These are phyloP conservation scores for Entophlyctis luteolus DNA, from an alignment of 192 early-diverging fungal genomes.

Conservation along the genomic window DNA sequence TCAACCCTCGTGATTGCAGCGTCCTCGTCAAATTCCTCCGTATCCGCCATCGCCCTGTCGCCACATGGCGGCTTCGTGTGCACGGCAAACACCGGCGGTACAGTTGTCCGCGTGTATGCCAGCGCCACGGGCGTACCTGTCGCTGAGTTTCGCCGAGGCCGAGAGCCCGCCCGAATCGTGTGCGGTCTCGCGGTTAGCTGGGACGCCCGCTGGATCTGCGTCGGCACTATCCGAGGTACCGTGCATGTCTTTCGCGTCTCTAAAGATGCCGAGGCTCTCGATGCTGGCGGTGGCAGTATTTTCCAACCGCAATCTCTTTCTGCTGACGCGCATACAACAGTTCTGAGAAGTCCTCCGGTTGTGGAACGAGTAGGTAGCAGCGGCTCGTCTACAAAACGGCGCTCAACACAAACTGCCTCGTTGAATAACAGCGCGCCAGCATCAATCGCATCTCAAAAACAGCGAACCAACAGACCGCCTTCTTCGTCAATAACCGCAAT, in stretches of 20 bases:
- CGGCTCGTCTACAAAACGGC: too few species aligned
- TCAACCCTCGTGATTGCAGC: constrained; percentile 17
- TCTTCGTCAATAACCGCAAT: neutral
- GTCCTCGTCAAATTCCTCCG: too few species aligned
- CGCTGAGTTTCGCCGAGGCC: constrained; percentile 82
- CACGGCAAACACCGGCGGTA: constrained; percentile 84
- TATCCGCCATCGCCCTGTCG: constrained; percentile 73
- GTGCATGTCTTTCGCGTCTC: constrained; percentile 90
- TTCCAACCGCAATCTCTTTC: too few species aligned
- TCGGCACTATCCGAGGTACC: constrained; percentile 88
- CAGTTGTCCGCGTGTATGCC: constrained; percentile 86
- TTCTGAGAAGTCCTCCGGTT: too few species aligned
- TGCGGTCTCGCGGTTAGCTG: constrained; percentile 84
- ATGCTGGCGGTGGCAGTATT: too few species aligned
- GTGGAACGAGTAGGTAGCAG: too few species aligned
- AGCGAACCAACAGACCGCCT: neutral
- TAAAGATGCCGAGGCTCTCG: too few species aligned
- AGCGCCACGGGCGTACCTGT: constrained; percentile 66
- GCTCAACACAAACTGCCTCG: too few species aligned
- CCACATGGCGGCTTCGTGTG: constrained; percentile 75
- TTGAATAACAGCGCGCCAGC: constrained; percentile 24
- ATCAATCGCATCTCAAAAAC: constrained; percentile 6
- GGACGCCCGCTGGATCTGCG: constrained; percentile 72
- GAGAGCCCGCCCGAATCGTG: constrained; percentile 77
- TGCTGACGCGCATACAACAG: too few species aligned